A percentile compares a stretch with the other conserved stretches of the same genome.
Conservation (phyloP, 2,329 filamentous ascomycete genomes). For the Alternaria consortialis region DNA sequence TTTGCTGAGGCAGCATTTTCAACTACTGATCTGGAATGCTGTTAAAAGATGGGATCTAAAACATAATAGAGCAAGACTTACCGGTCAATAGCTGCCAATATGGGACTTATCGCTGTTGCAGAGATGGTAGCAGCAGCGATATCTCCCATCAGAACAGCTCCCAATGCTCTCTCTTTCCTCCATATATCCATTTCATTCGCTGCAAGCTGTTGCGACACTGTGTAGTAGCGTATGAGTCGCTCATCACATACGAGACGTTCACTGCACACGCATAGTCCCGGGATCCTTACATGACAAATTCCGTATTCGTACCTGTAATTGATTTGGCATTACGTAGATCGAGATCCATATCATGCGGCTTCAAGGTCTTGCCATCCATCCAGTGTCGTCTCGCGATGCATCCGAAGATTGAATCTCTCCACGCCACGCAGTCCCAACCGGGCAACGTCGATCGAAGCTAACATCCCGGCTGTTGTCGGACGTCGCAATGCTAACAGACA, state of each 20-base stretch:
- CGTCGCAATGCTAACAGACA: neutral
- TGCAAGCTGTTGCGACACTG: constrained; percentile 24
- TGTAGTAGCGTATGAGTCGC: neutral
- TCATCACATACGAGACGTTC: neutral
- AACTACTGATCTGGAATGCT: neutral
- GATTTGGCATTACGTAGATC: neutral
- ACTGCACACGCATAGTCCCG: neutral
- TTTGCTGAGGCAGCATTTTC: neutral
- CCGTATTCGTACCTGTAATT: neutral
- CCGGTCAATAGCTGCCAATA: constrained; percentile 42
- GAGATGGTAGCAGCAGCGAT: constrained; percentile 36
- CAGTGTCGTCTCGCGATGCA: neutral
- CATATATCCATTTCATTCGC: constrained; percentile 3
- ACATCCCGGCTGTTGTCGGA: neutral
- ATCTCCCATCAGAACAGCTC: constrained; percentile 32
- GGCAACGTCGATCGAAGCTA: neutral
- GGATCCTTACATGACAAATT: neutral
- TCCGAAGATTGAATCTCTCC: neutral
- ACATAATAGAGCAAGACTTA: constrained; percentile 8
- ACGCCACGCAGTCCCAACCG: neutral
- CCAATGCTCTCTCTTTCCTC: constrained; percentile 12
- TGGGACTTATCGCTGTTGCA: constrained; percentile 35
- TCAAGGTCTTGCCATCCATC: neutral
- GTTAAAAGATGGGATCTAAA: neutral
- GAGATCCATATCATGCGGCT: neutral